Evolutionary conservation across 2,329 filamentous ascomycete species (phyloP), one percentile per base, ranked within the genome.

Genomic region (Trichoderma simmonsii): DNA sequence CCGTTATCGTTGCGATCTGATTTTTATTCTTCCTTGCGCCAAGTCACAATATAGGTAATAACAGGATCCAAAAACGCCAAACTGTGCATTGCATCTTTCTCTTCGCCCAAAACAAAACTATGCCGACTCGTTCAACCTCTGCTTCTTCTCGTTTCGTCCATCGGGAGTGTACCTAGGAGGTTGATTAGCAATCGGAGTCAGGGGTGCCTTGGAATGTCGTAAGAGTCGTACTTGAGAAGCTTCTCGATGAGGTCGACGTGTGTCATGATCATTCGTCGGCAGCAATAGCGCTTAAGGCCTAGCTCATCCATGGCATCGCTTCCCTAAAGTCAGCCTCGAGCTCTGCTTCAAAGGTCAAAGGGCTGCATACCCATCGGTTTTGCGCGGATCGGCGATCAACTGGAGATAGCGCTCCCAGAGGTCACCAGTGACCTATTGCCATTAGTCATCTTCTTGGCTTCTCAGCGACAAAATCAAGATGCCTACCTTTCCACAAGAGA

Each of bases 241-340:
- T 99, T 99, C 87, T 99, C 96, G 78, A 99, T 98, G 74, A 99
- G 87, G 82, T 99, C 96, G 78, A 99, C 96, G 84, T 99, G 96
- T 73, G 96, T 99, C 93, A 99, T 98, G 83, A 99, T 91, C 96
- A 99, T 99, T 79, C 96, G 92, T 77, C 96, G 93, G 86, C 96
- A 99, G 89, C 96, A 99, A 86, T 99, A 99, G 77, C 96, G 90
- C 84, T 94, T 95, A 79, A 97, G 92, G 71, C 94, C 94, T 68
- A 99, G 90, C 80, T 94, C 89, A 83, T 98, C 95, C 92, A 99
- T 97, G 56, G 95, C 96, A 81, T 98, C 94, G 79, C 96, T 98
- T 21, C 28, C 11, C 26, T n/a, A n/a, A 5, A 59, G 60, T 72
- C 32, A 72, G 66, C 39, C n/a, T 24, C 24, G 12, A 30, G 28